phyloP scores from a whole-genome alignment of 2,329 filamentous ascomycete species.

The Rugonectria rugulosa region DNA sequence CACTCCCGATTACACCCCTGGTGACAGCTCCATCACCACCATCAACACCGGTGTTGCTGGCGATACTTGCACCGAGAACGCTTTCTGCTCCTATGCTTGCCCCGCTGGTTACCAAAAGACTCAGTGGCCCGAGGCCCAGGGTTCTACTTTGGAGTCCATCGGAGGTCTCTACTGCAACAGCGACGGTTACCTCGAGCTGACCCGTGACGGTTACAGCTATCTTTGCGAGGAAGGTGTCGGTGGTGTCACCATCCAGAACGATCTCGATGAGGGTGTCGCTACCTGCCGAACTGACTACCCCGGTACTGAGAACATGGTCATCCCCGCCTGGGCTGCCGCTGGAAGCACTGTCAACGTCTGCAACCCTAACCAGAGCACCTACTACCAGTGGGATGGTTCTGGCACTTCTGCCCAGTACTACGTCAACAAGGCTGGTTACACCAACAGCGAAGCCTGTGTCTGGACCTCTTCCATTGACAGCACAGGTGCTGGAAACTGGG shows the following conservation, averaged over 20 bases:
- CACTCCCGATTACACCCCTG: slow-evolving; percentile 58
- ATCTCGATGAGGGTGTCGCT: slow-evolving; percentile 69
- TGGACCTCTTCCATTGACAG: slow-evolving; percentile 67
- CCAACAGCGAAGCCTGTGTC: slow-evolving; percentile 72
- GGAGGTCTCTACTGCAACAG: slow-evolving; percentile 85
- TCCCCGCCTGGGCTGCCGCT: slow-evolving; percentile 72
- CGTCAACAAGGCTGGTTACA: slow-evolving; percentile 82
- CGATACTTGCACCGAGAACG: slow-evolving; percentile 64
- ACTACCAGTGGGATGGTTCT: slow-evolving; percentile 80
- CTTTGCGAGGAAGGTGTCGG: slow-evolving; percentile 80
- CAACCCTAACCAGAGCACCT: slow-evolving; percentile 74
- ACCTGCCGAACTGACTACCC: slow-evolving; percentile 98
- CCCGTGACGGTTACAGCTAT: slow-evolving; percentile 69
- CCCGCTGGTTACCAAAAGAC: slow-evolving; percentile 90
- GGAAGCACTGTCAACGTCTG: slow-evolving; percentile 71
- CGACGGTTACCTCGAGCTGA: slow-evolving; percentile 77
- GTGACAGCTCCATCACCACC: slow-evolving; percentile 61
- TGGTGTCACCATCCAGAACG: slow-evolving; percentile 78
- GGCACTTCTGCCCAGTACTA: slow-evolving; percentile 95
- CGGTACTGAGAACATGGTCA: slow-evolving; percentile 86
- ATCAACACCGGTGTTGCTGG: slow-evolving; percentile 72
- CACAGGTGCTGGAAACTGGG: slow-evolving; percentile 79
- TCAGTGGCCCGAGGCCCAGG: slow-evolving; percentile 85
- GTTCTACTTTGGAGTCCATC: slow-evolving; percentile 80
- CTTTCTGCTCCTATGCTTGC: slow-evolving; percentile 93